Base-by-base conservation (phyloP, 352 stramenopile species). In the Phytophthora cajani region DNA sequence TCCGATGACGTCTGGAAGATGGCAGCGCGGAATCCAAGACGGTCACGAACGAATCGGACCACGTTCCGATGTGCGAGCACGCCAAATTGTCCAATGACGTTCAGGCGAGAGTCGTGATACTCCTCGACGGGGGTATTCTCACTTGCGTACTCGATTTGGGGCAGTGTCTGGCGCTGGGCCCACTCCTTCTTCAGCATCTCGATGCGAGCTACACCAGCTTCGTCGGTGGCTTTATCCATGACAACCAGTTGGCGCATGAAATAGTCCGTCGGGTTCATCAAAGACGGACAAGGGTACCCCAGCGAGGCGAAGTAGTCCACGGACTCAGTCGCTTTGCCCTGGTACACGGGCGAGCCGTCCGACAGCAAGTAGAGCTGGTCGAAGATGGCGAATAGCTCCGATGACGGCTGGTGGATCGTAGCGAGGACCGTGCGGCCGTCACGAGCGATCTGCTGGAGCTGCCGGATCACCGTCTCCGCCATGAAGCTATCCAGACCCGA, bases 401-500 rank as follows among this genome's bases (percentile, higher is more conserved):
- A 88, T 40, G 81, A 91, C 5, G 90, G 89, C 69, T 86, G 75
- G 58, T 97, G 90, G 76, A 97, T 97, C 4, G 92, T 91, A 3
- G 85, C 82, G 30, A 98, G 80, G 21, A 97, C 79, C 16, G 91
- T 97, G 27, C 90, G 89, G 2, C 91, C 89, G 36, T 83, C 61
- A 53, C 87, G 83, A 9, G 88, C 88, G 38, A 97, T 76, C 50
- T 87, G 79, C 55, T 85, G 78, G 0, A 89, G 68, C 50, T 85
- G 76, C 1, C 46, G 36, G 23, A 84, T 71, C 11, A 88, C 78
- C 3, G 51, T 74, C 73, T 84, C 77, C 27, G 77, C 71, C 77
- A 84, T 84, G 57, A 79, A 80, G 62, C 71, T 72, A 54, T 84
- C 77, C 32, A 84, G n/a, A 3, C 77, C 89, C 6, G 72, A 84